Conservation (phyloP, 1,284 basidiomycete species). For the Ganoderma leucocontextum region DNA sequence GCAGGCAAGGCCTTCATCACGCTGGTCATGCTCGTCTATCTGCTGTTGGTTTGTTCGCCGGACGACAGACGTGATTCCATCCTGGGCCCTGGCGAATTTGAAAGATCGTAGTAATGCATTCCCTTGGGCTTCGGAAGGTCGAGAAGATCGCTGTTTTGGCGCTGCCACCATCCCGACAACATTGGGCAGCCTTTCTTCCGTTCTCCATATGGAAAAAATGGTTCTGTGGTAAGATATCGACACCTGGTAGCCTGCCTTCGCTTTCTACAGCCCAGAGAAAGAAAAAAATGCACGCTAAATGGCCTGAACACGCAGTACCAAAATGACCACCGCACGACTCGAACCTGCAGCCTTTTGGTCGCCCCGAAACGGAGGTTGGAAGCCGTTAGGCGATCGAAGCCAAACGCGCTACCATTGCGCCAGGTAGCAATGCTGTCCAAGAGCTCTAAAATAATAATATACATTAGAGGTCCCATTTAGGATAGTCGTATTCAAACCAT, state of each 20-base stretch:
- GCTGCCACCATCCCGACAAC: too few species aligned
- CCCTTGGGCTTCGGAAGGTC: neutral
- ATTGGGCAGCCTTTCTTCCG: too few species aligned
- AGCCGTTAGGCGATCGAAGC: conserved; percentile 63
- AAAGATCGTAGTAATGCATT: neutral
- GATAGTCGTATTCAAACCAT: too few species aligned
- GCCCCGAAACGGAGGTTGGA: neutral
- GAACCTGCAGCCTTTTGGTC: conserved; percentile 91
- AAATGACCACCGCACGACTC: conserved; percentile 85
- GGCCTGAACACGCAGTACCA: conserved; percentile 13
- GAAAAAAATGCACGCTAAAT: too few species aligned
- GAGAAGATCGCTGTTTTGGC: too few species aligned
- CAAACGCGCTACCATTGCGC: conserved; percentile 88
- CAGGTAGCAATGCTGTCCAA: conserved; percentile 57
- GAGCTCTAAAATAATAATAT: neutral
- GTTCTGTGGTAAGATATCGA: neutral
- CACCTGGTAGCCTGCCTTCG: neutral
- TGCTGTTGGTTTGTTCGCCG: neutral
- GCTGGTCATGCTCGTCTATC: conserved; percentile 1
- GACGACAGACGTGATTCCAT: neutral
- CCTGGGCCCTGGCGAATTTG: neutral
- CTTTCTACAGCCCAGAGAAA: neutral
- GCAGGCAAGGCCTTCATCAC: neutral
- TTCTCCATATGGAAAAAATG: too few species aligned
- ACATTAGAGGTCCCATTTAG: neutral